A percentile compares a stretch with the other conserved stretches of the same genome.
These are phyloP conservation scores for Fusarium cyanostomum DNA, from an alignment of 2,329 filamentous ascomycete genomes.

Conservation along the genomic window DNA sequence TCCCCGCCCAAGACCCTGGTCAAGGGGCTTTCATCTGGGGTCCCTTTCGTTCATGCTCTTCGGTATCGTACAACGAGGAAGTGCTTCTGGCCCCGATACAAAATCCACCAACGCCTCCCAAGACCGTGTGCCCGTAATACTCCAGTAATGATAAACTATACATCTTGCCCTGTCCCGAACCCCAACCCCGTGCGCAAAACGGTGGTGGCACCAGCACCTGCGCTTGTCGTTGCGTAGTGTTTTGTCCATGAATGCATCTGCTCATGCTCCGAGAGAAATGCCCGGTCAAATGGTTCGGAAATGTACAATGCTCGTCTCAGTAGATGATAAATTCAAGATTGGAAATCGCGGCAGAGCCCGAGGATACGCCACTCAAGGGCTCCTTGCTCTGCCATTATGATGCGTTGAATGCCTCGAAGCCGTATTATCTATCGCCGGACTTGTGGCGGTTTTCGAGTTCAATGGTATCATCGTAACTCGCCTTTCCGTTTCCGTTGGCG, in stretches of 20 bases:
- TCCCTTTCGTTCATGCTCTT: constrained; percentile 38
- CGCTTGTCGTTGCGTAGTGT: constrained; percentile 31
- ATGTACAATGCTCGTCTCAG: constrained; percentile 42
- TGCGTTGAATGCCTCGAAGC: constrained; percentile 19
- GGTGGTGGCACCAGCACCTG: constrained; percentile 37
- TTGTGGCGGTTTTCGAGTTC: constrained; percentile 63
- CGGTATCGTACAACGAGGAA: constrained; percentile 46
- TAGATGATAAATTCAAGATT: constrained; percentile 34
- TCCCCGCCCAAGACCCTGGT: constrained; percentile 22
- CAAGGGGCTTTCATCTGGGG: constrained; percentile 4
- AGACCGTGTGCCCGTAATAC: constrained; percentile 43
- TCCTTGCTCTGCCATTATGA: constrained; percentile 27
- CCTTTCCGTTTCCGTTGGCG: constrained; percentile 54
- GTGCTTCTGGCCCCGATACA: constrained; percentile 39
- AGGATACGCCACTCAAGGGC: constrained; percentile 4
- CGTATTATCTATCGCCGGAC: constrained; percentile 47
- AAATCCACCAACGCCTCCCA: constrained; percentile 43
- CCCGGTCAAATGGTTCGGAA: constrained; percentile 39
- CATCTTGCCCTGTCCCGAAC: constrained; percentile 30
- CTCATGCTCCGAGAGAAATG: constrained; percentile 33
- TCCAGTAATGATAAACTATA: constrained; percentile 40
- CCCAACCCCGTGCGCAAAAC: constrained; percentile 30
- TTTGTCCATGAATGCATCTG: constrained; percentile 36
- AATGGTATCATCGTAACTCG: constrained; percentile 54
- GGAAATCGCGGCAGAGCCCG: constrained; percentile 14